A percentile compares a stretch with the other conserved stretches of the same genome.
phyloP scores from a whole-genome alignment of 2,329 filamentous ascomycete species.

The Raffaelea albimanens region DNA sequence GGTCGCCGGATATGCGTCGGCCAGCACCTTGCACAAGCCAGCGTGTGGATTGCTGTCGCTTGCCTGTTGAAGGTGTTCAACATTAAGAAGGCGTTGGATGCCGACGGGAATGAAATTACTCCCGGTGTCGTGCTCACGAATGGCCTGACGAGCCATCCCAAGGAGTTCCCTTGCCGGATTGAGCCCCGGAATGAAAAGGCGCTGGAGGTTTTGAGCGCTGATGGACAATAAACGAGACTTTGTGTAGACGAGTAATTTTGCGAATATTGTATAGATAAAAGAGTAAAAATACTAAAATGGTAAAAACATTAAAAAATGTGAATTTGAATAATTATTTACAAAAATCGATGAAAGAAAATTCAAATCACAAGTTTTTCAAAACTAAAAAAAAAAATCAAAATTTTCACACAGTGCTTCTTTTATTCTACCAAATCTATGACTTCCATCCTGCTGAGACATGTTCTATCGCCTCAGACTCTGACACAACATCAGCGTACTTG shows the following conservation, averaged over 20 bases:
- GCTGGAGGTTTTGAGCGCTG: not conserved
- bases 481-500: conserved; percentile 36
- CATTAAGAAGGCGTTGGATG: conserved; percentile 17
- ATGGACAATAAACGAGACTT: not conserved
- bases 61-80: conserved; percentile 27
- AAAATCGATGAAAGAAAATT: no score
- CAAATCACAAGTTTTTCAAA: no score
- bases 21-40: conserved; percentile 29
- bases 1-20: conserved; percentile 39
- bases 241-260: no score
- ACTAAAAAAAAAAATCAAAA: no score
- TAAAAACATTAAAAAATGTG: no score
- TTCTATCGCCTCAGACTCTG: conserved; percentile 28
- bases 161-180: conserved; percentile 7
- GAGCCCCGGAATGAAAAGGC: not conserved
- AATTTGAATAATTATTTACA: no score
- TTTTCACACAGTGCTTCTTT: no score
- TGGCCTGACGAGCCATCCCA: conserved; percentile 11
- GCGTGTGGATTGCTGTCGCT: conserved; percentile 29
- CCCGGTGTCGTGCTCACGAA: conserved; percentile 9
- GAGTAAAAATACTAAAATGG: no score
- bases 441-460: conserved; percentile 27
- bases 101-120: conserved; percentile 4
- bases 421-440: not conserved
- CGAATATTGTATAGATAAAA: no score